A percentile compares a stretch with the other conserved stretches of the same genome.
phyloP scores from a whole-genome alignment of 768 basidiomycete species.

The Pleurotus djamor region DNA sequence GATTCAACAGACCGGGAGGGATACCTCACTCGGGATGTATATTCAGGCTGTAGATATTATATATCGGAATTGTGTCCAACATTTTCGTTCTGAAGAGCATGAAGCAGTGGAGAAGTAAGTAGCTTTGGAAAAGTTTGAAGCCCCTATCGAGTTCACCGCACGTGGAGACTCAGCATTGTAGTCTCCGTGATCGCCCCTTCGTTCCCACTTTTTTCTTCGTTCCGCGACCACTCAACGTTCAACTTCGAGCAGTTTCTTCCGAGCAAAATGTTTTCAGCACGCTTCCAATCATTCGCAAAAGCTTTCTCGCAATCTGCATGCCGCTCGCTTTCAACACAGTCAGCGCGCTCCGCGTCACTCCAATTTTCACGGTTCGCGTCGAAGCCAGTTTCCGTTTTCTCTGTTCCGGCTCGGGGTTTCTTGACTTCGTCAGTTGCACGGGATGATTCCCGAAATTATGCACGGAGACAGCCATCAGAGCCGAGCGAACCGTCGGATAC shows the following conservation, averaged over 20 bases:
- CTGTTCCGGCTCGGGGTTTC: neutral
- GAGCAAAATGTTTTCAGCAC: neutral
- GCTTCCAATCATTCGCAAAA: neutral
- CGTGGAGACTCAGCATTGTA: neutral
- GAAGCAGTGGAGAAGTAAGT: no score
- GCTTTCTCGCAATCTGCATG: neutral
- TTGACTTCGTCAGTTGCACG: neutral
- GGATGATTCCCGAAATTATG: neutral
- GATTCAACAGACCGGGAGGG: no score
- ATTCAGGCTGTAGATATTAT: no score
- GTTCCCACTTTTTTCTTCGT: neutral
- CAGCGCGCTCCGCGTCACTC: neutral
- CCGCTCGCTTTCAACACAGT: neutral
- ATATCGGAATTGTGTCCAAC: no score
- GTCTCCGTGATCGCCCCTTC: neutral
- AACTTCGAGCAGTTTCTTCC: neutral
- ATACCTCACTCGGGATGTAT: no score
- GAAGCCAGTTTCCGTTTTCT: neutral
- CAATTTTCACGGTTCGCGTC: neutral
- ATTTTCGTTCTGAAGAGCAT: no score
- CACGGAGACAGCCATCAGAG: neutral
- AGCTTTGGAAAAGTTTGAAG: no score
- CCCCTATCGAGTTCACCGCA: neutral
- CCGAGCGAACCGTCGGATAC: constrained; percentile 25
- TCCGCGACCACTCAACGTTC: no score